These are phyloP conservation scores for Gamsiella multidivaricata DNA, from an alignment of 192 early-diverging fungal genomes.

Conservation along the genomic window DNA sequence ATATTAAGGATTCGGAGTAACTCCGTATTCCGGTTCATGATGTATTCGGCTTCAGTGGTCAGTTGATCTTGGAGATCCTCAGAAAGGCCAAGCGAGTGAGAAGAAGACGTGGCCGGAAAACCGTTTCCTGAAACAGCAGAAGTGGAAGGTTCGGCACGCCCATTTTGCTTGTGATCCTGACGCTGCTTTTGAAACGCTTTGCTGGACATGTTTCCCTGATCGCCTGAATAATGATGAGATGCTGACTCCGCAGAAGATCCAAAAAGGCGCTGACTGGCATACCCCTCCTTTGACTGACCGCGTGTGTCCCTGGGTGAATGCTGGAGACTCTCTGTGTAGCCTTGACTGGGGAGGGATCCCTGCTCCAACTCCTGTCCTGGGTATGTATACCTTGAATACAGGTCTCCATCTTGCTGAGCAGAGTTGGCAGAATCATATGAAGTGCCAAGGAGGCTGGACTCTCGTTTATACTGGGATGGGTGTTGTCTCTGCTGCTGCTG, in stretches of 20 bases:
- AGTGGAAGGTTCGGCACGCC: background rate
- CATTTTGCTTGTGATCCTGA: conserved; percentile 6
- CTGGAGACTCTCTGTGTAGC: conserved; percentile 9
- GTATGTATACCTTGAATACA: conserved; percentile 22
- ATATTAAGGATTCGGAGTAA: conserved; percentile 42
- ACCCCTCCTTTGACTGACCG: too few relatives aligned
- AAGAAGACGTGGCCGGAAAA: conserved; percentile 12
- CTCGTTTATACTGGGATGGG: conserved; percentile 14
- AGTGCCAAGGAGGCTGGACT: conserved; percentile 31
- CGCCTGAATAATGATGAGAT: background rate
- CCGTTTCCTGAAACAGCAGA: conserved; percentile 5
- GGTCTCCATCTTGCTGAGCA: conserved; percentile 25
- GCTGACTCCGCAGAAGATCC: conserved; percentile 22
- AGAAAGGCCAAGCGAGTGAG: conserved; percentile 31
- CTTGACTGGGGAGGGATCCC: conserved; percentile 17
- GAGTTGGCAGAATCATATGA: conserved; percentile 43
- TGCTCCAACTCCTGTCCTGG: conserved; percentile 24
- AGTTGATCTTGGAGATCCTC: conserved; percentile 50
- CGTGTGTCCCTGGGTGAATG: conserved; percentile 1
- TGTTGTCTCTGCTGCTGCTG: conserved; percentile 9
- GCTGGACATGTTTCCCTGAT: conserved; percentile 5
- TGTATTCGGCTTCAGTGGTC: conserved; percentile 50
- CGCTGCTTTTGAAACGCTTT: conserved; percentile 20
- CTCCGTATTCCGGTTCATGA: conserved; percentile 53
- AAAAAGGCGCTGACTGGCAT: background rate